phyloP scores from a whole-genome alignment of 1,139 yeast species.

The Saccharomyces pastorianus region DNA sequence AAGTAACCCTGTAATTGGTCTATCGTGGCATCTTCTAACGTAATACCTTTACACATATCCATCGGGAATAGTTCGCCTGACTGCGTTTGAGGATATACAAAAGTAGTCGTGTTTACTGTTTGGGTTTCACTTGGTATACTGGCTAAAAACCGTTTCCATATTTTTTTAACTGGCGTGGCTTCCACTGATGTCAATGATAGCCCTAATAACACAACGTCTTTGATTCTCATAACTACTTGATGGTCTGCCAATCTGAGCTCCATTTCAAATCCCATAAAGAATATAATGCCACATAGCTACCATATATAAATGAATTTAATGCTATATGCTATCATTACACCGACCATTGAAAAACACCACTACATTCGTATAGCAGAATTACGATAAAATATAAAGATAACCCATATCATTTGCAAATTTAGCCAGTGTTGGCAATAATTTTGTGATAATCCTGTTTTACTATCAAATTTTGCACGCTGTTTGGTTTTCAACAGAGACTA shows the following conservation, averaged over 20 bases:
- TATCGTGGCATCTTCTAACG: conserved; percentile 28
- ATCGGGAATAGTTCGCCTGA: conserved; percentile 19
- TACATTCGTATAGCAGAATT: not conserved
- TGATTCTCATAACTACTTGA: not conserved
- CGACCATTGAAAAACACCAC: not conserved
- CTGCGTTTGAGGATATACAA: conserved; percentile 8
- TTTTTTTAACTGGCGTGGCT: conserved; percentile 6
- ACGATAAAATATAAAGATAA: not conserved
- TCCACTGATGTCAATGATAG: not conserved
- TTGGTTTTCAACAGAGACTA: not conserved
- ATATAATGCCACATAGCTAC: not conserved
- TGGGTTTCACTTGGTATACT: conserved; percentile 4
- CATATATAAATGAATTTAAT: not conserved
- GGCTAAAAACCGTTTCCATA: conserved; percentile 7
- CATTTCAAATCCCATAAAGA: not conserved
- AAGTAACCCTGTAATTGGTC: conserved; percentile 26
- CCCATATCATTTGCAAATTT: not conserved
- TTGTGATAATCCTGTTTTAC: not conserved
- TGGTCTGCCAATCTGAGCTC: not conserved
- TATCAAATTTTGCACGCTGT: not conserved
- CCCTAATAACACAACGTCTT: not conserved
- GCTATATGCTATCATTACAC: not conserved
- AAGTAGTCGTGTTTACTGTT: conserved; percentile 8
- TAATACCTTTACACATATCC: conserved; percentile 21
- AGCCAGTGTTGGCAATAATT: not conserved